Evolutionary conservation across 768 basidiomycete genomes (phyloP), one percentile per base, ranked within the genome.

Genomic region (Collybia mongolica): DNA sequence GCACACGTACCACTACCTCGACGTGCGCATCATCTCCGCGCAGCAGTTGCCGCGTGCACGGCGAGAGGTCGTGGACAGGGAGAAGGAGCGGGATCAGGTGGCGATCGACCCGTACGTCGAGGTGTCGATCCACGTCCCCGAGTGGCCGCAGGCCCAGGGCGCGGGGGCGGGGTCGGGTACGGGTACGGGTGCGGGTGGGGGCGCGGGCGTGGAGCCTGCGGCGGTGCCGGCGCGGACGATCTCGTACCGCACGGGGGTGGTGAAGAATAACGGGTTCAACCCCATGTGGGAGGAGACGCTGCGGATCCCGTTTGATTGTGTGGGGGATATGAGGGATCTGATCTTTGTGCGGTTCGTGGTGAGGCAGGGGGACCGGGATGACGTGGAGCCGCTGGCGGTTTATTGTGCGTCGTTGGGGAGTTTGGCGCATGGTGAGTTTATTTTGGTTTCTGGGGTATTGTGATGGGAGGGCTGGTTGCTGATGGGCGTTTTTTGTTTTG

Each of bases 201-300:
- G 32, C 6, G 11, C 32, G 9, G 32, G 32, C 2, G 32, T 14
- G 57, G 24, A 64, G 63, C 19, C 49, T 6, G 62, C 57, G 2
- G 54, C 64, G 4, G 55, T 68, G 5, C 63, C 70, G 3, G 72
- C 75, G 23, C 72, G 76, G 19, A 73, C 77, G 5, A 65, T 85
- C n/a, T 74, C 75, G 3, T 65, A 65, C 48, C 75, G 79, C 38
- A 96, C 92, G 3, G 69, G 67, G 18, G 71, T 77, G 0, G 82
- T 95, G 48, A 83, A 81, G 68, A 87, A 91, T 64, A 95, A 95
- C 62, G 92, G 94, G 0, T 94, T 96, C 72, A 97, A 97, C 65
- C 96, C 96, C 0, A 70, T 82, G 1, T 98, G 94, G 90, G 77
- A 91, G 54, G 83, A 93, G 59, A 63, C 65, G 35, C 67, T 94